Conservation (phyloP, 2,329 filamentous ascomycete genomes). For the Penicillium sp. region DNA sequence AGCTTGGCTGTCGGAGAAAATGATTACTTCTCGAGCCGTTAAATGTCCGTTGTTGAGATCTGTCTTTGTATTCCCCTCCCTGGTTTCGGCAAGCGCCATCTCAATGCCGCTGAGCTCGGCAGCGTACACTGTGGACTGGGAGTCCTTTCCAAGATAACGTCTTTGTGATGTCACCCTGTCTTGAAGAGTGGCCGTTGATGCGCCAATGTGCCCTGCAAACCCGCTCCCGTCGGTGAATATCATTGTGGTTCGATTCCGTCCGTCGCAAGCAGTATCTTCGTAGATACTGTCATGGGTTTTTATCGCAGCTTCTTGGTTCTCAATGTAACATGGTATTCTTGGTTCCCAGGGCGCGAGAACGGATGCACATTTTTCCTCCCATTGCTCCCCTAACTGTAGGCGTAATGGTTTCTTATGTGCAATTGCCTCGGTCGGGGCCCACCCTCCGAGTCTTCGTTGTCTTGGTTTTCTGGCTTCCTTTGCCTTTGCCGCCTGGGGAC, state of each 20-base stretch:
- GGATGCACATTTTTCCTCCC: background rate
- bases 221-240: slow-evolving; percentile 1
- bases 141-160: background rate
- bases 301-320: background rate
- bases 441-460: background rate
- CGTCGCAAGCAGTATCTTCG: background rate
- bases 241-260: too few relatives aligned
- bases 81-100: background rate
- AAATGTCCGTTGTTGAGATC: too few relatives aligned
- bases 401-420: background rate
- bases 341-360: slow-evolving; percentile 1
- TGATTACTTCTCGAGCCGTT: background rate
- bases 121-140: background rate
- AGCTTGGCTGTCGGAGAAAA: slow-evolving; percentile 3
- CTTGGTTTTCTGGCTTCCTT: background rate
- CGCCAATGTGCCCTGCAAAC: background rate
- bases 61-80: too few relatives aligned
- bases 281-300: background rate
- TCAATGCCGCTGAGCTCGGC: background rate
- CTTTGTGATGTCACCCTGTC: too few relatives aligned
- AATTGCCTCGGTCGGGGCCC: background rate
- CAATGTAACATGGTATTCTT: background rate
- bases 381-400: background rate
- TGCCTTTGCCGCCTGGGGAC: background rate
- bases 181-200: background rate